Conservation (phyloP, 208 protist species). For the Acanthamoeba lenticulata region DNA sequence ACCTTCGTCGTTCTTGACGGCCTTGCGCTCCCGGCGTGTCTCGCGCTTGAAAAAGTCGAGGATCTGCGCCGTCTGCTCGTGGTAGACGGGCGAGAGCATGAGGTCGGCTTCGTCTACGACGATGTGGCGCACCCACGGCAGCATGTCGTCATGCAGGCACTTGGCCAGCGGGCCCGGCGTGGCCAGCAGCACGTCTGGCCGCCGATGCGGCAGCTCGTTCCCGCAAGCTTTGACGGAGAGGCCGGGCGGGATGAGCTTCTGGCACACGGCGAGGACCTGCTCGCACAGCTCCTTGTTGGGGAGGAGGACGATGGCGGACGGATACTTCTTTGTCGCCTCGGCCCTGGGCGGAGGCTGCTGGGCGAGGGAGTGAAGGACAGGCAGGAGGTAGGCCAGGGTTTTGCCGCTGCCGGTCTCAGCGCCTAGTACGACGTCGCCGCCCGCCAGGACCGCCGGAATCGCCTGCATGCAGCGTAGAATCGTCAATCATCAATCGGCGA, state of each 20-base stretch:
- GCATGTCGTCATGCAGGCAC: neutral
- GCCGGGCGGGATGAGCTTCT: neutral
- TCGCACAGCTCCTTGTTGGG: constrained; percentile 52
- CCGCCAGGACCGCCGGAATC: constrained; percentile 74
- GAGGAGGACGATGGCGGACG: neutral
- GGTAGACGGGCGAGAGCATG: constrained; percentile 31
- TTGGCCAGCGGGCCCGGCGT: neutral
- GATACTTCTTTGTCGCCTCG: neutral
- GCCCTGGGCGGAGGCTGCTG: neutral
- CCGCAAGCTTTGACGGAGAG: neutral
- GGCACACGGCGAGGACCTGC: neutral
- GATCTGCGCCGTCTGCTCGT: neutral
- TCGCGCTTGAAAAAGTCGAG: constrained; percentile 9
- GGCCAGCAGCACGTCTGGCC: neutral
- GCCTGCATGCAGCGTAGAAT: neutral
- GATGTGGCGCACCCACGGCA: neutral
- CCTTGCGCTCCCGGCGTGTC: neutral
- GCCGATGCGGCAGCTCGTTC: neutral
- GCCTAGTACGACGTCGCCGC: constrained; percentile 75
- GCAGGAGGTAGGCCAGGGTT: constrained; percentile 85
- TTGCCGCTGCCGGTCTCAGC: constrained; percentile 87
- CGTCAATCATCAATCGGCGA: neutral
- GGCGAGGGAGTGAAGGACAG: constrained; percentile 79
- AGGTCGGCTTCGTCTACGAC: constrained; percentile 36
- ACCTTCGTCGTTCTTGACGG: neutral